These are phyloP conservation scores for Aspergillus conjunctus DNA, from an alignment of 495 filamentous ascomycete genomes.

Conservation along the genomic window DNA sequence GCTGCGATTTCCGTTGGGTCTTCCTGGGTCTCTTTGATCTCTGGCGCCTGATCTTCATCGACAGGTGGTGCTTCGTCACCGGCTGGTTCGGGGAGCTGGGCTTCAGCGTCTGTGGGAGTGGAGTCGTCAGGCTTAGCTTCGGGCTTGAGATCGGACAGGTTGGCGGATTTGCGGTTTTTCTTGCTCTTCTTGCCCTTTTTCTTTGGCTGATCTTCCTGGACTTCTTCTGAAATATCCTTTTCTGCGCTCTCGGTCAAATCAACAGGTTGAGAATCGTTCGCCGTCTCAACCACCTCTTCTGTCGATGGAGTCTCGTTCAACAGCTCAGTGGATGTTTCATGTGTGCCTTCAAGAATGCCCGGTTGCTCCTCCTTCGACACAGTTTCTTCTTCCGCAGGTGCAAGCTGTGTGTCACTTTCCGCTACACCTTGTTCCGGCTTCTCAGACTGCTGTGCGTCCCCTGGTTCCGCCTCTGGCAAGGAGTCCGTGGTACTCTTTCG, in stretches of 20 bases:
- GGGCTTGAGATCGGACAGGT: slow-evolving; percentile 13
- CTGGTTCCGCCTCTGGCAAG: slow-evolving; percentile 6
- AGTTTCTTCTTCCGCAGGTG: background rate
- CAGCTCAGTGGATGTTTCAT: background rate
- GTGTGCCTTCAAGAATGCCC: background rate
- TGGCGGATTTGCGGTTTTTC: too few relatives aligned
- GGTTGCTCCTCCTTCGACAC: slow-evolving; percentile 1
- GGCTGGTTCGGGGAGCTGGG: slow-evolving; percentile 25
- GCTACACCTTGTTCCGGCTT: slow-evolving; percentile 34
- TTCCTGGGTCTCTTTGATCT: slow-evolving; percentile 12
- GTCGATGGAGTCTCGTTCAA: background rate
- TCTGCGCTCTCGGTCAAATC: background rate
- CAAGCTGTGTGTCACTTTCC: slow-evolving; percentile 2
- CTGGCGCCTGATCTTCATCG: slow-evolving; percentile 12
- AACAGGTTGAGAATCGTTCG: slow-evolving; percentile 1
- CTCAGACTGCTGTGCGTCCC: slow-evolving; percentile 5
- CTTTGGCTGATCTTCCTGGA: slow-evolving; percentile 22
- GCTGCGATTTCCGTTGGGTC: slow-evolving; percentile 19
- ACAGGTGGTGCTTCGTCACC: slow-evolving; percentile 23
- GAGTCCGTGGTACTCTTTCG: slow-evolving; percentile 25
- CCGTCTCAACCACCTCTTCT: slow-evolving; percentile 1
- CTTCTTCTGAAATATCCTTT: slow-evolving; percentile 16
- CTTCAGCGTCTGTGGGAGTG: slow-evolving; percentile 18
- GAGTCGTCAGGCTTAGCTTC: slow-evolving; percentile 12
- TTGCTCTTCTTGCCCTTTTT: slow-evolving; percentile 22